Percentiles rank a stretch among this genome's conserved stretches.
phyloP scores from a whole-genome alignment of 106 monocot genomes.

The Vanilla planifolia region DNA sequence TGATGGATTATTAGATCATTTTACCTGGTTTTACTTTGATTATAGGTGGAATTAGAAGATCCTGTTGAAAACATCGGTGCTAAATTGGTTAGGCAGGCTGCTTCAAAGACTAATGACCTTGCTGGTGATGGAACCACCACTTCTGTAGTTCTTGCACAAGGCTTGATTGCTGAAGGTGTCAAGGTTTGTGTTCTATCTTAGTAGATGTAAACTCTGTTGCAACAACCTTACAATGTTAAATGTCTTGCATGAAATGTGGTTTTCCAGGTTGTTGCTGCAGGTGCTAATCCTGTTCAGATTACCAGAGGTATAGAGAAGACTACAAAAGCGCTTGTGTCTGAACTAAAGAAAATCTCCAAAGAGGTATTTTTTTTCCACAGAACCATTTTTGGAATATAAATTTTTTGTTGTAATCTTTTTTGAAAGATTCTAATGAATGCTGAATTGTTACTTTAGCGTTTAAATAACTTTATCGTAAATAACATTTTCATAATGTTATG shows the following conservation, averaged over 20 bases:
- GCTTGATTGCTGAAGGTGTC: slow-evolving; percentile 82
- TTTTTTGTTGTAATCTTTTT: no score
- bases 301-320: slow-evolving; percentile 65
- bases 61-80: slow-evolving; percentile 91
- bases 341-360: slow-evolving; percentile 55
- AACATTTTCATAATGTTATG: not conserved
- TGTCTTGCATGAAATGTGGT: no score
- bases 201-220: no score
- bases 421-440: not conserved
- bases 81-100: slow-evolving; percentile 91
- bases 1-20: no score
- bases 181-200: no score
- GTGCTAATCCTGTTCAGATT: slow-evolving; percentile 71
- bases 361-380: slow-evolving; percentile 54
- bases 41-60: slow-evolving; percentile 91
- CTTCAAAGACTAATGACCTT: slow-evolving; percentile 84
- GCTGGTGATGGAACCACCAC: slow-evolving; percentile 93
- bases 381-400: no score
- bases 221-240: no score
- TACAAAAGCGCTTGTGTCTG: slow-evolving; percentile 42
- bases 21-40: no score
- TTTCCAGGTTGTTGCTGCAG: slow-evolving; percentile 25
- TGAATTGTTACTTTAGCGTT: not conserved
- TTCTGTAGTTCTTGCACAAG: slow-evolving; percentile 94
- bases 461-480: not conserved